These are phyloP conservation scores for Moricandia moricandioides DNA, from an alignment of 345 rosid genomes.

Conservation along the genomic window DNA sequence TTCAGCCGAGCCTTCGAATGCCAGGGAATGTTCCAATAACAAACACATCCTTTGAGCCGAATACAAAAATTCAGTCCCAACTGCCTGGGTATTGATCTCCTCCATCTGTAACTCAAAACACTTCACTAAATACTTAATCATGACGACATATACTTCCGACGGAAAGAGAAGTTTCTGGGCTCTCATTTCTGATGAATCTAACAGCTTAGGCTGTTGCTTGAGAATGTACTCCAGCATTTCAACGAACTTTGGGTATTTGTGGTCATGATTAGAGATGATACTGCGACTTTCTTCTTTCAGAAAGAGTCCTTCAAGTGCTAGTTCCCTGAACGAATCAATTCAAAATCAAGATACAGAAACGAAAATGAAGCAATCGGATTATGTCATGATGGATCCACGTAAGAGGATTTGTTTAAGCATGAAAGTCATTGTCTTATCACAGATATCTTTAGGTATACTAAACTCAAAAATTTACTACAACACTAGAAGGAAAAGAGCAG, in stretches of 20 bases:
- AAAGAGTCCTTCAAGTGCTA: slow-evolving; percentile 87
- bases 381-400: not conserved
- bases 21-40: slow-evolving; percentile 85
- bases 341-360: slow-evolving; percentile 15
- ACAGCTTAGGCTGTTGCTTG: slow-evolving; percentile 69
- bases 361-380: slow-evolving; percentile 8
- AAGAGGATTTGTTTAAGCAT: not conserved
- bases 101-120: slow-evolving; percentile 82
- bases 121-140: slow-evolving; percentile 74
- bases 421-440: not conserved
- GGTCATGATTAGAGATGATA: slow-evolving; percentile 43
- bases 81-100: slow-evolving; percentile 47
- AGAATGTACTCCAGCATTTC: slow-evolving; percentile 72
- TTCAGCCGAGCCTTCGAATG: slow-evolving; percentile 77
- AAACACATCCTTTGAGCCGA: slow-evolving; percentile 65
- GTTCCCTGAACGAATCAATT: slow-evolving; percentile 51
- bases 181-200: slow-evolving; percentile 65
- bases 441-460: slow-evolving; percentile 1
- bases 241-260: slow-evolving; percentile 65
- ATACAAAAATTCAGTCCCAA: slow-evolving; percentile 58
- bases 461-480: slow-evolving; percentile 21
- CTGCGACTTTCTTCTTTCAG: slow-evolving; percentile 54
- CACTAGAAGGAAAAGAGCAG: slow-evolving; percentile 1
- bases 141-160: slow-evolving; percentile 65
- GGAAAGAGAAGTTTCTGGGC: slow-evolving; percentile 78